Evolutionary conservation across 225 moss, liverwort and hornwort genomes (phyloP), one percentile per base, ranked within the genome.

Genomic region (Pleurozium schreberi): DNA sequence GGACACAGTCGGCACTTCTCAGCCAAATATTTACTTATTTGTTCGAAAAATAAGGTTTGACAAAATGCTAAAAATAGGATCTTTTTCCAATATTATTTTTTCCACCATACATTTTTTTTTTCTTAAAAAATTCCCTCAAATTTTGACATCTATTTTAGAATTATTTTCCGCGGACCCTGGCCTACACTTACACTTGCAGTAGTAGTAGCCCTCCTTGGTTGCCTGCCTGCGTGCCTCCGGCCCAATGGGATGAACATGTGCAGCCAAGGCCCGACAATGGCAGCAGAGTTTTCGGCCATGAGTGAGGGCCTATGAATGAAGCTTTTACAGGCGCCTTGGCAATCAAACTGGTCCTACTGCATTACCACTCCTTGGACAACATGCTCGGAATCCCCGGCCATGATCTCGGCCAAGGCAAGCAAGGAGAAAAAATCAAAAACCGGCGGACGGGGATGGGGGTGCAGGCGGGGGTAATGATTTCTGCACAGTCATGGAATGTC

Each of bases 311-410:
- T 59, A 74, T 74, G 81, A 71, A 67, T 52, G 60, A 33, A 45
- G 43, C 89, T 89, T 89, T 89, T 87, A 19, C 87, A 84, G 84
- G 52, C 57, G 63, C 21, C 14, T 33, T 47, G 28, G 91, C 91
- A 91, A 89, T 91, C 91, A 91, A 86, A 87, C 86, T 50, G 86
- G 89, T 68, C 89, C 89, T 89, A 92, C 91, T 84, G 53, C 75
- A 70, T 53, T 53, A 87, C 75, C 70, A 84, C 52, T 36, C 52
- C 74, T 76, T 42, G 85, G 85, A 70, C 73, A 55, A 60, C 87
- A 78, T 83, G 83, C 66, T 50, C 2, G 5, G 66, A 14, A 66
- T 25, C 58, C 58, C n/a, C 26, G 18, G 58, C 40, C 82, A 88
- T 63, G 82, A 88, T 63, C 49, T 57, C n/a, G n/a, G 47, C 19